Evolutionary conservation across 1,139 yeast species (phyloP), one percentile per base, ranked within the genome.

Genomic region (Geotrichum histeridarum): DNA sequence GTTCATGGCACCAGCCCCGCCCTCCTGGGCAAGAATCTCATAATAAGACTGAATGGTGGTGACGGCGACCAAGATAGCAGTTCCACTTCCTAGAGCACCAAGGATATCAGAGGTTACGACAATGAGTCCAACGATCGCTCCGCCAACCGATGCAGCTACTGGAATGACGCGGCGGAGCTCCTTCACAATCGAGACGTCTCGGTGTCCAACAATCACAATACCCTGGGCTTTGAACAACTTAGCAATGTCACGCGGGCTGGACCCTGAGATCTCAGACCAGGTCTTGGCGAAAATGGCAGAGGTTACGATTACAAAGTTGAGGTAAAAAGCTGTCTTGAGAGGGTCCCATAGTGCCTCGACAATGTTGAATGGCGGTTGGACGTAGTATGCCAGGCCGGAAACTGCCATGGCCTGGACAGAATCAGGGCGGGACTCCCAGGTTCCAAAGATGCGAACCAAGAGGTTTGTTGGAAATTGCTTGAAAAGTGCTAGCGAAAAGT

Each of bases 211-310:
- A 77, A 93, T 89, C 54, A 90, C 95, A 72, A 93, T 77, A 55
- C 97, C 97, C 77, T 93, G 98, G 61, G 90, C 97, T 75, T 91
- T 93, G 78, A 93, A 90, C 75, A 93, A 98, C 74, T 89, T 90
- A 61, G 99, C 97, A 63, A 93, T 85, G 69, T 93, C 99, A 67
- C 91, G 81, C 64, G 99, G 97, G 57, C 96, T 85, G 51, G 96
- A 81, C 61, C 97, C 97, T 52, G 94, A 83, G 65, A 93, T 91
- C 75, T 93, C 99, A 65, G 90, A 91, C 99, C 99, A 93, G 54
- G 98, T 90, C 76, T 90, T 91, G 61, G 98, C 91, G 78, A 93
- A 93, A 59, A 90, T 73, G 38, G 99, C 98, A 77, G 99, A 93
- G 33, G 89, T 81, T 46, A 88, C 85, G 63, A 93, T 77, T 37